A percentile compares a stretch with the other conserved stretches of the same genome.
These are phyloP conservation scores for Aspergillus indologenus DNA, from an alignment of 495 filamentous ascomycete genomes.

Conservation along the genomic window DNA sequence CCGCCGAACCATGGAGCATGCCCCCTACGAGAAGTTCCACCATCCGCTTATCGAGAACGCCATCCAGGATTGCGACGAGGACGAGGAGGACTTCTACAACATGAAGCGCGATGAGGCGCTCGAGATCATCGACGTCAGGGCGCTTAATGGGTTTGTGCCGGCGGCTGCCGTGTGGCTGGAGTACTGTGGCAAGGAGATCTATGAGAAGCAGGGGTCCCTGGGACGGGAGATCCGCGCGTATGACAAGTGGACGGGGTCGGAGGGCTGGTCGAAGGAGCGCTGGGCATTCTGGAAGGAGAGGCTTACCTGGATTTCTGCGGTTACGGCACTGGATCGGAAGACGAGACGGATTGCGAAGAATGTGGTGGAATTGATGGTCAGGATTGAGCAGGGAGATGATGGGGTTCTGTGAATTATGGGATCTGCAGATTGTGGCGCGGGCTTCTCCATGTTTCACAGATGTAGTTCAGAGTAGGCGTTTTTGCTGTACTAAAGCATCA, in stretches of 20 bases:
- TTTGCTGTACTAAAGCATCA: too few species aligned
- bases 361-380: background rate
- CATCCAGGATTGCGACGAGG: background rate
- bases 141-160: background rate
- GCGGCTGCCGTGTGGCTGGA: conserved; percentile 3
- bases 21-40: background rate
- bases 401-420: too few species aligned
- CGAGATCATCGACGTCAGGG: conserved; percentile 2
- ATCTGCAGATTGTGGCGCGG: too few species aligned
- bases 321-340: background rate
- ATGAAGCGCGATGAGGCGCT: background rate
- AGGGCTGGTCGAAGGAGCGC: background rate
- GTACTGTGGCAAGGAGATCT: background rate
- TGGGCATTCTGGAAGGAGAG: conserved; percentile 12
- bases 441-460: too few species aligned
- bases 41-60: background rate
- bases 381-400: too few species aligned
- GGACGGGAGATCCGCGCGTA: too few species aligned
- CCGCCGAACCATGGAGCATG: background rate
- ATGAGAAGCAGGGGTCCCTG: background rate
- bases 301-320: background rate
- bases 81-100: background rate
- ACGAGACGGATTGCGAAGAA: conserved; percentile 5
- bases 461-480: too few species aligned
- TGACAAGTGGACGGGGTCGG: conserved; percentile 1